A percentile compares a stretch with the other conserved stretches of the same genome.
phyloP scores from a whole-genome alignment of 129 eudicot species.

The Flaveria brownii region DNA sequence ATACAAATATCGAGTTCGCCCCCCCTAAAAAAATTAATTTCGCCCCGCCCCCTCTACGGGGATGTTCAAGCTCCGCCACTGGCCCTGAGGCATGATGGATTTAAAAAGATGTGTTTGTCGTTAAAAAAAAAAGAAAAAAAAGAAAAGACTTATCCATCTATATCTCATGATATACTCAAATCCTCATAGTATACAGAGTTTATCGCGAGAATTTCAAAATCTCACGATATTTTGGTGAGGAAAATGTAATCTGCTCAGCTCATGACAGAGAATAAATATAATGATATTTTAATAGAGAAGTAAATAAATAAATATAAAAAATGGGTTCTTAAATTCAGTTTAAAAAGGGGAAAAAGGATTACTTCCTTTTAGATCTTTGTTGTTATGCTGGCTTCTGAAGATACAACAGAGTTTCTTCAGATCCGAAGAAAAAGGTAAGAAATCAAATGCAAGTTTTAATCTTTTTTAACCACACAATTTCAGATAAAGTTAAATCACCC shows the following conservation, averaged over 20 bases:
- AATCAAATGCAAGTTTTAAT: constrained; percentile 16
- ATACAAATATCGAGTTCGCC: too few relatives aligned
- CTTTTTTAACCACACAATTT: constrained; percentile 19
- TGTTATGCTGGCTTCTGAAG: constrained; percentile 68
- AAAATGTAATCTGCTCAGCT: constrained; percentile 34
- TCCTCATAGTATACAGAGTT: neutral
- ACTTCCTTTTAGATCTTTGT: constrained; percentile 75
- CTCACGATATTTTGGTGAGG: constrained; percentile 17
- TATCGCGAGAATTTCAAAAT: neutral
- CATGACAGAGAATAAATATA: constrained; percentile 59
- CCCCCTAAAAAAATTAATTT: too few relatives aligned
- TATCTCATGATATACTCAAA: constrained; percentile 36
- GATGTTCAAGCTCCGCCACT: too few relatives aligned
- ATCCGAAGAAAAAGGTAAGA: constrained; percentile 90
- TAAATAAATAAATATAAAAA: neutral
- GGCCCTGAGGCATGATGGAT: too few relatives aligned
- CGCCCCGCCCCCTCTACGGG: too few relatives aligned
- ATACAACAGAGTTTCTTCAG: constrained; percentile 79
- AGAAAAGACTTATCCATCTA: neutral
- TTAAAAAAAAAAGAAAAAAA: too few relatives aligned
- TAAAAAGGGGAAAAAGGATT: constrained; percentile 40
- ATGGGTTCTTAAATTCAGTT: constrained; percentile 30
- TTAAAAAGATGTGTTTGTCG: neutral
- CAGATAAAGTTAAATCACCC: constrained; percentile 21
- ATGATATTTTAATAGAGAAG: constrained; percentile 34